Evolutionary conservation across 306 rosid species (phyloP).

Genomic region (Castanopsis chinensis): DNA sequence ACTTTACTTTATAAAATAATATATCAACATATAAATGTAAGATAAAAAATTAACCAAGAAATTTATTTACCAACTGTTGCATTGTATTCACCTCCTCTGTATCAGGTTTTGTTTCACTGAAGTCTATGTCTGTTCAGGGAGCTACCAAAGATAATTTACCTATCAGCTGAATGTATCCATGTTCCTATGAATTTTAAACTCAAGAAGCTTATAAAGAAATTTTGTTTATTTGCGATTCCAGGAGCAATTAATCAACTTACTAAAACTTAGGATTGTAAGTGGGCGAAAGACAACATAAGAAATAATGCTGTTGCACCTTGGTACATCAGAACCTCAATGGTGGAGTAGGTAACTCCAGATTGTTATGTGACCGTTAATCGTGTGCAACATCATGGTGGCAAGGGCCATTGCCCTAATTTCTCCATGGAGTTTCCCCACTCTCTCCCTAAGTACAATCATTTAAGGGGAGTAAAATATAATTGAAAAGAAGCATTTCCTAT

Average conservation of each 20-base stretch:
- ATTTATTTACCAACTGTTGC: too few relatives aligned
- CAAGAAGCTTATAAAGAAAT: slow-evolving; percentile 4
- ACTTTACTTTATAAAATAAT: too few relatives aligned
- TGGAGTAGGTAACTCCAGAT: slow-evolving; percentile 49
- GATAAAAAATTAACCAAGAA: too few relatives aligned
- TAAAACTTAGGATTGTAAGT: slow-evolving; percentile 70
- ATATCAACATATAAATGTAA: too few relatives aligned
- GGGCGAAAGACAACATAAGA: slow-evolving; percentile 81
- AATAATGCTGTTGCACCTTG: slow-evolving; percentile 78
- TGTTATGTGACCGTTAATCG: background rate
- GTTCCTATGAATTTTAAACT: background rate
- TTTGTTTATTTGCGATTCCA: slow-evolving; percentile 22
- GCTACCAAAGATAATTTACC: slow-evolving; percentile 64
- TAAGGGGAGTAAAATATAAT: background rate
- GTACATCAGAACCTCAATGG: slow-evolving; percentile 77
- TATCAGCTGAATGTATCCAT: background rate
- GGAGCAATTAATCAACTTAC: slow-evolving; percentile 82
- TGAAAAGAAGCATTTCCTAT: background rate
- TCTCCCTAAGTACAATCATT: background rate
- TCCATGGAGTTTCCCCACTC: background rate
- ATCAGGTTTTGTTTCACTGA: slow-evolving; percentile 67
- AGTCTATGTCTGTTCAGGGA: slow-evolving; percentile 76
- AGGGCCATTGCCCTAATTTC: background rate
- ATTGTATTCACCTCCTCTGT: slow-evolving; percentile 65
- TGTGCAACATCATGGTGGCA: background rate